Base-by-base conservation (phyloP, 2,329 filamentous ascomycete species). In the Sclerotinia spermophila region DNA sequence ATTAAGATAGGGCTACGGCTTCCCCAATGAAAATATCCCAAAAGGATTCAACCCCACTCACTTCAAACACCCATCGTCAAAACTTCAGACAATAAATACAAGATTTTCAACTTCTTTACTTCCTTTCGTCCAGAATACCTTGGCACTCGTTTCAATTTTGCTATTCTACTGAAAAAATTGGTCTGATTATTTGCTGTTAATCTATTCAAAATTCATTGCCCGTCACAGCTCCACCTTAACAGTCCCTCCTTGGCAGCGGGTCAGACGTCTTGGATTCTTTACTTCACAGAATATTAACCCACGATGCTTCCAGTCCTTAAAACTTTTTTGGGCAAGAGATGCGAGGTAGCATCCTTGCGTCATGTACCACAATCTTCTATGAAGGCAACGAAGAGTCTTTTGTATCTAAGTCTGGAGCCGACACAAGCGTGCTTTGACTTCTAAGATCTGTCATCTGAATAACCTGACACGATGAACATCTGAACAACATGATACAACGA, bases 31-130 rank as follows among this genome's bases (percentile, higher is more conserved):
- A 21, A 44, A 35, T 38, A 19, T 64, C 33, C 21, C 1, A 38
- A 11, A 11, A 13, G 2, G 30, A 64, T 24, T 33, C 1, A 48
- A 35, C 61, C 33, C 61, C 62, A 65, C 44, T 40, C 45, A 65
- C 62, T 24, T 66, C 62, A 66, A 66, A 66, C 62, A 40, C 33
- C 33, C 33, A 30, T 53, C 33, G 45, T 66, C 62, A 66, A 53
- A 66, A 66, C 45, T 55, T 66, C 62, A 40, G 62, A 66, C 62
- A 66, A 53, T 30, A 40, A 53, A 55, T 33, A 65, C 35, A 24
- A 53, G 10, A 40, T 66, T 64, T 19, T 66, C 48, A 42, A 30
- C 24, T 53, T 24, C n/a, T 53, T 53, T 15, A 40, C 33, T 30
- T 27, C 33, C 24, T 53, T 40, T 53, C 62, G n/a, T 30, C 62